Percentiles rank a stretch among this genome's conserved stretches.
Evolutionary conservation across 768 basidiomycete genomes (phyloP).

Genomic region (Lanmaoa rubissima): DNA sequence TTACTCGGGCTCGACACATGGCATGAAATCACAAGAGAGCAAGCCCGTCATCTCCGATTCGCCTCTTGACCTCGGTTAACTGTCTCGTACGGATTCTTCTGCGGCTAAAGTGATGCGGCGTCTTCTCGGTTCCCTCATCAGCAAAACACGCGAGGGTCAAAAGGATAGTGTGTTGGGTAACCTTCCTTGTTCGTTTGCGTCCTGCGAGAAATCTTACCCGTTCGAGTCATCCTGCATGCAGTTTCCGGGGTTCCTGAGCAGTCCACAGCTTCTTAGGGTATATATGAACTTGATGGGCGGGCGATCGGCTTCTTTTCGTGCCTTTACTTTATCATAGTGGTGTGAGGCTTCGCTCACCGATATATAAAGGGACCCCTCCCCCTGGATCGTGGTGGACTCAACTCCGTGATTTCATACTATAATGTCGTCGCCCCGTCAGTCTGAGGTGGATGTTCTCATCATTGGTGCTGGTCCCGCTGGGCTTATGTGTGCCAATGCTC

Average conservation of each 20-base stretch:
- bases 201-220: conserved; percentile 4
- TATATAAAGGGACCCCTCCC: neutral
- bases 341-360: neutral
- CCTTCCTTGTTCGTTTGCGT: neutral
- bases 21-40: neutral
- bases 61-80: neutral
- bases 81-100: neutral
- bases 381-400: neutral
- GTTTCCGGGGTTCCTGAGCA: neutral
- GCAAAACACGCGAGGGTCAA: neutral
- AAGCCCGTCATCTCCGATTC: neutral
- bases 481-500: conserved; percentile 42
- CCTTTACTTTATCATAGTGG: too few species aligned
- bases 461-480: conserved; percentile 46
- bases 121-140: neutral
- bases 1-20: too few species aligned
- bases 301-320: neutral
- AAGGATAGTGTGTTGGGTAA: neutral
- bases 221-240: neutral
- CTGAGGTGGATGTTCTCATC: conserved; percentile 40
- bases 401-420: neutral
- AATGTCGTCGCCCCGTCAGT: conserved; percentile 20
- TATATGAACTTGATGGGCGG: neutral
- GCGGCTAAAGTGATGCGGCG: neutral
- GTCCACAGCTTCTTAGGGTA: neutral